These are phyloP conservation scores for Cylindrotheca closterium DNA, from an alignment of 108 stramenopile species.

Conservation along the genomic window DNA sequence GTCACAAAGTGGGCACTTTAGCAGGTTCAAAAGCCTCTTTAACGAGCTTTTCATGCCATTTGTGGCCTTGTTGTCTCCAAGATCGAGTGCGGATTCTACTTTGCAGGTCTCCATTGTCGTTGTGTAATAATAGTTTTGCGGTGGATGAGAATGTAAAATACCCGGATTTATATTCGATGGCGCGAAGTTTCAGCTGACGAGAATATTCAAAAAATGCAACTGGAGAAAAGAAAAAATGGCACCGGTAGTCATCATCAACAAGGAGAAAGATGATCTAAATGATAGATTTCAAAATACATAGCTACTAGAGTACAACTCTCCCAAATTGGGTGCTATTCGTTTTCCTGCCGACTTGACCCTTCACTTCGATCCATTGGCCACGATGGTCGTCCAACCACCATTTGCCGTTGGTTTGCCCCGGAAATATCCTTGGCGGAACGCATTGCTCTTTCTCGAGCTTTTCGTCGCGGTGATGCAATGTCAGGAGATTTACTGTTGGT, in stretches of 20 bases:
- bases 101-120: not conserved
- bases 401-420: conserved; percentile 34
- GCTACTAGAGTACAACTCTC: no score
- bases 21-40: conserved; percentile 4
- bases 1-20: conserved; percentile 29
- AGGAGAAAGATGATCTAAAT: no score
- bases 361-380: conserved; percentile 47
- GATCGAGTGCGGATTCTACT: not conserved
- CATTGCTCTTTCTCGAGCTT: conserved; percentile 38
- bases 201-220: no score
- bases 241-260: no score
- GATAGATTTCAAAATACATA: no score
- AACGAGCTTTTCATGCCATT: conserved; percentile 27
- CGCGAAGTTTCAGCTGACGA: no score
- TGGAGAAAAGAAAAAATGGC: no score
- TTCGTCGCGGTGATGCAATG: conserved; percentile 24
- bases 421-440: conserved; percentile 44
- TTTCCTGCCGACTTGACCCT: conserved; percentile 11
- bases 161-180: no score
- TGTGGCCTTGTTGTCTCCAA: conserved; percentile 15
- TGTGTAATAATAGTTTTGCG: not conserved
- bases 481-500: conserved; percentile 1
- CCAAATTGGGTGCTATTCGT: no score
- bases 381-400: conserved; percentile 58
- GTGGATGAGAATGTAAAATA: no score